Conservation (phyloP, 805 yeast genomes). For the Cyberlindnera petersonii region DNA sequence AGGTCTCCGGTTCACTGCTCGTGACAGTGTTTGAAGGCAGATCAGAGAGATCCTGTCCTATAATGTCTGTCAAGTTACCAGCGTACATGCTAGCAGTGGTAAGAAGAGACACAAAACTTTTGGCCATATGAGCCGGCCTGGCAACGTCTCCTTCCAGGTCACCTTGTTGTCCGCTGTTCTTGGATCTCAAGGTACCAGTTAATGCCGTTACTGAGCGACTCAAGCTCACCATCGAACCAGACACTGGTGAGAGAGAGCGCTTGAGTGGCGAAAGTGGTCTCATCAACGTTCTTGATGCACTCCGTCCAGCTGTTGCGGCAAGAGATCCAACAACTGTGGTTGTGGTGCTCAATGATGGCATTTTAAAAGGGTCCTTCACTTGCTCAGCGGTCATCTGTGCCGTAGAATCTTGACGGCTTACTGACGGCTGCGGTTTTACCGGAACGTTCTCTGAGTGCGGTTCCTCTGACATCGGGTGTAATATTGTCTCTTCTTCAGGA, state of each 20-base stretch:
- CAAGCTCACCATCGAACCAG: conserved; percentile 9
- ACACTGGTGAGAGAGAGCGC: conserved; percentile 12
- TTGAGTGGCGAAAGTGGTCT: conserved; percentile 13
- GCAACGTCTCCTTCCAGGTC: conserved; percentile 30
- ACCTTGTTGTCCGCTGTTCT: neutral
- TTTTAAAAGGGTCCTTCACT: no score
- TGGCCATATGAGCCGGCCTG: conserved; percentile 41
- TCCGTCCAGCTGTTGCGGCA: conserved; percentile 4
- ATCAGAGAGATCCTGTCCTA: conserved; percentile 11
- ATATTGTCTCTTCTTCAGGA: no score
- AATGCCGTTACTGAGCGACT: conserved; percentile 10
- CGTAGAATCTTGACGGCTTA: no score
- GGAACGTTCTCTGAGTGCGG: no score
- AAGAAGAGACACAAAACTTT: conserved; percentile 49
- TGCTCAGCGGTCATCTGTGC: no score
- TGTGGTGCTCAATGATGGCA: no score
- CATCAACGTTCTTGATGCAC: conserved; percentile 9
- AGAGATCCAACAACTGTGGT: neutral
- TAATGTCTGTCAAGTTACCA: conserved; percentile 33
- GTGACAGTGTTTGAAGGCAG: no score
- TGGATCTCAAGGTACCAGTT: conserved; percentile 1
- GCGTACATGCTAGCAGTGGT: conserved; percentile 53
- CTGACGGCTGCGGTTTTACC: no score
- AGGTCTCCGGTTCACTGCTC: no score
- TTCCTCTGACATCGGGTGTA: no score